Base-by-base conservation (phyloP, 768 basidiomycete species). In the Boletus subcaerulescens region DNA sequence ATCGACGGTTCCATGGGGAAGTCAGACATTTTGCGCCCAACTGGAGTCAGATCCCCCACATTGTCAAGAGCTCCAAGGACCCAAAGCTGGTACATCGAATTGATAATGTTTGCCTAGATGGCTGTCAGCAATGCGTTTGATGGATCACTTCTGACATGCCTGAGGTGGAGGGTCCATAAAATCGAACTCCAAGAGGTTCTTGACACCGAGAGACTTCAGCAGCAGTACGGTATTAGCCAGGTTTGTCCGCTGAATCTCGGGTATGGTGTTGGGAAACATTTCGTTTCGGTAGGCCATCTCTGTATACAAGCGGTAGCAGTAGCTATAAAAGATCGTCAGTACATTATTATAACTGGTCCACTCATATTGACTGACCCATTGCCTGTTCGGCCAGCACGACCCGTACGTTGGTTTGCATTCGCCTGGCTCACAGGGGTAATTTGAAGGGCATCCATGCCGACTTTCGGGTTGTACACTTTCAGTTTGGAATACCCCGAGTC, bases 111-210 rank as follows among this genome's bases (percentile, higher is more conserved):
- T 50, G 92, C 91, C 87, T 94, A 59, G 4, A 35, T 4, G 47
- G 35, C 40, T 15, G 50, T 62, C 50, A 59, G 29, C 44, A 17
- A 41, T 26, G n/a, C 2, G 0, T 33, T 24, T 7, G 2, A 2
- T 38, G 31, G 15, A 40, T 12, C 7, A 5, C 26, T 29, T 45
- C 31, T 45, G 45, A 60, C 71, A 51, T 62, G 87, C 91, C 80
- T 96, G 94, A n/a, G 97, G 97, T 20, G 97, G 97, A n/a, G 97
- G 97, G 69, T 99, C 97, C 97, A 99, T 98, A 68, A 99, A 99
- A 73, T 98, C 96, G 66, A 98, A 99, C 72, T 99, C 96, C 20
- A 99, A 80, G 40, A 98, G 73, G 68, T 98, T 93, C 77, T 97
- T 97, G 40, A 99, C 97, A 11, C 97, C 96, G 6, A 99, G 78